Conservation (phyloP, 176 grass and related monocot species). For the Triticum turgidum region DNA sequence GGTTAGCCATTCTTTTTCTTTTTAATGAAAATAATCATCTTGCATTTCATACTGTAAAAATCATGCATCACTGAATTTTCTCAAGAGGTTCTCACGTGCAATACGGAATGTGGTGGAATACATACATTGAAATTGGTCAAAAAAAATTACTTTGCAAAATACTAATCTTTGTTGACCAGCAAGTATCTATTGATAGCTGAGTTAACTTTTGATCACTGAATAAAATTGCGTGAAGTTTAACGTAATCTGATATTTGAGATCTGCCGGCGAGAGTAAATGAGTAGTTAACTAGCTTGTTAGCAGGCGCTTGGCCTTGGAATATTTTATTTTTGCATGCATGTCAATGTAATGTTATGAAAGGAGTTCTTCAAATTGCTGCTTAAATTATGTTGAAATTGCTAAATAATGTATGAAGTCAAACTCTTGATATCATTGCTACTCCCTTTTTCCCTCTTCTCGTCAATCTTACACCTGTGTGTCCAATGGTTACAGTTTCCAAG, state of each 20-base stretch:
- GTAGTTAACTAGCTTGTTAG: too few relatives aligned
- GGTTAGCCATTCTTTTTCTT: not conserved
- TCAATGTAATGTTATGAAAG: too few relatives aligned
- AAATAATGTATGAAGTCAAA: not conserved
- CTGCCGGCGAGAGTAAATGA: not conserved
- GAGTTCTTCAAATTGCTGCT: not conserved
- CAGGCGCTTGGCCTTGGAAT: not conserved
- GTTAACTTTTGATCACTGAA: not conserved
- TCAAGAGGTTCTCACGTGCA: not conserved
- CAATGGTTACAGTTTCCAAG: conserved; percentile 24
- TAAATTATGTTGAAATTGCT: not conserved
- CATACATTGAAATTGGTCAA: not conserved
- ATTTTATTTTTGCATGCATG: too few relatives aligned
- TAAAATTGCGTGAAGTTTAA: not conserved
- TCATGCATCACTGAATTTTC: not conserved
- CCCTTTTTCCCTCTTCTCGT: not conserved
- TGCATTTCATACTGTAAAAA: not conserved
- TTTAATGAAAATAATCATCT: not conserved
- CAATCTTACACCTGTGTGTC: not conserved
- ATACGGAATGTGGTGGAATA: not conserved
- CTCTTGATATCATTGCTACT: not conserved
- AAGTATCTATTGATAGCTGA: not conserved
- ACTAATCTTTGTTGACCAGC: not conserved
- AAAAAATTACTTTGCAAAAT: too few relatives aligned
- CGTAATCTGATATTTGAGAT: not conserved